Evolutionary conservation across 2,329 filamentous ascomycete genomes (phyloP).

Genomic region (Periconia digitata): DNA sequence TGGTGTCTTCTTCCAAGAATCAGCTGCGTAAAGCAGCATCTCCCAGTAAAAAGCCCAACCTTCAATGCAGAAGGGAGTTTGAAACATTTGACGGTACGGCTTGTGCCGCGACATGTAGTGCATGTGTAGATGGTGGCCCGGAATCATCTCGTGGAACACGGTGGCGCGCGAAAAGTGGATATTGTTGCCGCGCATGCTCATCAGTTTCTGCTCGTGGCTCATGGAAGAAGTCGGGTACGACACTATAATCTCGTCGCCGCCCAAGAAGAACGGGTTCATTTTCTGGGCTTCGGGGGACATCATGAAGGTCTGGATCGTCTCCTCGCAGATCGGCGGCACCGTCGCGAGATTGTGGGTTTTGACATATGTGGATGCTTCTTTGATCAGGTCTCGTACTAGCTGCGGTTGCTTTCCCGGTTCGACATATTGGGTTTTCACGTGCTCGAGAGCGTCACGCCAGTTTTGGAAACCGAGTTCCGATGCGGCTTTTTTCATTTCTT

Average conservation of each 20-base stretch:
- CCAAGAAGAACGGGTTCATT: constrained; percentile 62
- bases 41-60: constrained; percentile 67
- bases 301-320: constrained; percentile 60
- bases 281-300: constrained; percentile 57
- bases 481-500: constrained; percentile 57
- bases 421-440: constrained; percentile 59
- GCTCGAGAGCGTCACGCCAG: constrained; percentile 58
- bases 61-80: constrained; percentile 62
- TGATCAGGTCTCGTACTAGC: constrained; percentile 55
- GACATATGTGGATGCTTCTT: constrained; percentile 57
- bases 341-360: constrained; percentile 58
- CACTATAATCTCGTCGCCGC: constrained; percentile 56
- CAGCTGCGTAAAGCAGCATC: constrained; percentile 58
- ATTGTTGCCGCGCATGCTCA: constrained; percentile 64
- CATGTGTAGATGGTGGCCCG: constrained; percentile 59
- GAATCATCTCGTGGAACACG: constrained; percentile 64
- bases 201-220: constrained; percentile 58
- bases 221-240: constrained; percentile 59
- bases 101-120: constrained; percentile 52
- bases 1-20: constrained; percentile 51
- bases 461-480: constrained; percentile 51
- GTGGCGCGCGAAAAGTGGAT: constrained; percentile 60
- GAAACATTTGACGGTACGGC: constrained; percentile 56
- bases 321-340: constrained; percentile 55
- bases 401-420: constrained; percentile 56